Percentiles rank a stretch among this genome's conserved stretches.
Evolutionary conservation across 495 filamentous ascomycete genomes (phyloP).

Genomic region (Xylaria curta): DNA sequence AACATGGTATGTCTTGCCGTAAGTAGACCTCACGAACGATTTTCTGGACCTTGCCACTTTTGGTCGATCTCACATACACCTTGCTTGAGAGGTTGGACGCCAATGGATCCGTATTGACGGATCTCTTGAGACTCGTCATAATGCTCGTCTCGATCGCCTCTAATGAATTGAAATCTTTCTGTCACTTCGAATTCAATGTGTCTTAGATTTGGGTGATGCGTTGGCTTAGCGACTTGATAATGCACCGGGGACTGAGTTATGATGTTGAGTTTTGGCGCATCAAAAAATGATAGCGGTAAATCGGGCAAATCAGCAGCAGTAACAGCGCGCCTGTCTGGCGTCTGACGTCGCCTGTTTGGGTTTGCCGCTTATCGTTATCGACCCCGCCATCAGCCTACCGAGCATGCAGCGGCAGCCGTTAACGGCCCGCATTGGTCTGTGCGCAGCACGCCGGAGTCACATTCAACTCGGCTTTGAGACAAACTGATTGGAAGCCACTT

Average conservation of each 20-base stretch:
- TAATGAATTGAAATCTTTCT: not conserved
- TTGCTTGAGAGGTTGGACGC: constrained; percentile 87
- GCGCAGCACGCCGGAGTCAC: not conserved
- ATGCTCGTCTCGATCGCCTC: constrained; percentile 29
- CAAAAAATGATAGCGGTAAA: constrained; percentile 25
- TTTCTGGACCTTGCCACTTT: constrained; percentile 96
- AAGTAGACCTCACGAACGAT: constrained; percentile 97
- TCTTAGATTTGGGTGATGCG: constrained; percentile 15
- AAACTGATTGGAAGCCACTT: constrained; percentile 26
- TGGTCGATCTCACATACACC: constrained; percentile 90
- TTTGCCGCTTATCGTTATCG: constrained; percentile 18
- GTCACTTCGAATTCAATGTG: not conserved
- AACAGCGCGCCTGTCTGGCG: constrained; percentile 29
- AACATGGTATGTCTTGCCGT: constrained; percentile 95
- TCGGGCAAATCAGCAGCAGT: constrained; percentile 32
- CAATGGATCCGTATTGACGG: constrained; percentile 68
- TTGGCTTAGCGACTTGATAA: constrained; percentile 23
- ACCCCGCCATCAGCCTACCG: not conserved
- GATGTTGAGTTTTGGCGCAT: constrained; percentile 6
- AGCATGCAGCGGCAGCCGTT: constrained; percentile 1
- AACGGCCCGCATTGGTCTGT: constrained; percentile 20
- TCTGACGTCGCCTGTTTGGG: constrained; percentile 24
- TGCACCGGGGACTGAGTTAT: not conserved
- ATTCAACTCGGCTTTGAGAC: not conserved
- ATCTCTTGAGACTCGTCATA: constrained; percentile 92